Conservation (phyloP, 768 basidiomycete species). For the Rhodotorula kratochvilovae region DNA sequence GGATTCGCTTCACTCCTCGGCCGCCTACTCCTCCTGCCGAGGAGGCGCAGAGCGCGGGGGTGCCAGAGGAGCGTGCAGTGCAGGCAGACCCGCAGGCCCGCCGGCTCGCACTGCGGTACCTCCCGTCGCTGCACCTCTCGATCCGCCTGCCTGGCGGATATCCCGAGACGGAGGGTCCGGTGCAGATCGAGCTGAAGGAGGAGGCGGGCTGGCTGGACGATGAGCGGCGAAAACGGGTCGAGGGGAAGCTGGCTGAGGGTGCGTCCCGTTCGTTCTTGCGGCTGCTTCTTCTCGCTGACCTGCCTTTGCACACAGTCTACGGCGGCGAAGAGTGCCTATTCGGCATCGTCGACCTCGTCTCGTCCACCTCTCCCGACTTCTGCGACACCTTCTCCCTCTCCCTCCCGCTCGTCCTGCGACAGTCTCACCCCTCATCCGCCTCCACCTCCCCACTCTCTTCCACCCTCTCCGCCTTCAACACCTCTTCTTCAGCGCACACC, state of each 20-base stretch:
- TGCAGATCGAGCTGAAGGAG: background rate
- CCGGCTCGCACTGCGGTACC: constrained; percentile 4
- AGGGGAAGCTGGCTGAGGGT: constrained; percentile 1
- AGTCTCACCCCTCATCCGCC: background rate
- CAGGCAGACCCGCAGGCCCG: too few species aligned
- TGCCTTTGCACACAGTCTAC: constrained; percentile 4
- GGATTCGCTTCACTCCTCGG: constrained; percentile 10
- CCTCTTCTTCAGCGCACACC: background rate
- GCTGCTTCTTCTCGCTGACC: background rate
- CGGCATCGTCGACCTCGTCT: constrained; percentile 14
- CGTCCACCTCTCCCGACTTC: constrained; percentile 8
- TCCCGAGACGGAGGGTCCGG: constrained; percentile 15
- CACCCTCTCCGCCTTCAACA: background rate
- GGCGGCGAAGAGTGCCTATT: constrained; percentile 31
- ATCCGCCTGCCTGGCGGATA: constrained; percentile 3
- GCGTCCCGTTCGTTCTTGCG: background rate
- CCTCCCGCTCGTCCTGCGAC: constrained; percentile 7
- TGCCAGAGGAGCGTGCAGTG: background rate
- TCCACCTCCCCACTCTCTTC: background rate
- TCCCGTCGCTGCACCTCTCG: constrained; percentile 13
- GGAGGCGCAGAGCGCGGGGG: background rate
- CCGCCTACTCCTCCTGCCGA: background rate
- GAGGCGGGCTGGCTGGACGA: constrained; percentile 1
- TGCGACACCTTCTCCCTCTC: constrained; percentile 8
- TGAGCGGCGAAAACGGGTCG: background rate